Conservation (phyloP, 345 rosid genomes). For the sweet orange (Citrus sinensis) region DVS_A1.0 CM039167.1:28673001-28673500, state of each 20-base stretch:
- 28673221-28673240: not conserved
- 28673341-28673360: not conserved
- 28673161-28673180: not conserved
- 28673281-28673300: not conserved
- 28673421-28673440: too few relatives aligned
- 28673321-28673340: not conserved
- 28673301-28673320: not conserved
- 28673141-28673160: not conserved
- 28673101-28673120: too few relatives aligned
- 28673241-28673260: not conserved
- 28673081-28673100: too few relatives aligned
- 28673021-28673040: too few relatives aligned
- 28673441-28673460: too few relatives aligned
- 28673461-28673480: too few relatives aligned
- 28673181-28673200: not conserved
- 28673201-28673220: not conserved
- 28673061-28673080: too few relatives aligned
- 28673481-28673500: not conserved
- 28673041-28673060: too few relatives aligned
- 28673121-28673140: too few relatives aligned
- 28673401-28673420: too few relatives aligned
- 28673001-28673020: too few relatives aligned
- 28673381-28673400: not conserved
- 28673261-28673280: not conserved
- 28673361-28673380: not conserved